A percentile compares a stretch with the other conserved stretches of the same genome.
Conservation (phyloP, 31 red algal genomes). For the Asparagopsis taxiformis region DNA sequence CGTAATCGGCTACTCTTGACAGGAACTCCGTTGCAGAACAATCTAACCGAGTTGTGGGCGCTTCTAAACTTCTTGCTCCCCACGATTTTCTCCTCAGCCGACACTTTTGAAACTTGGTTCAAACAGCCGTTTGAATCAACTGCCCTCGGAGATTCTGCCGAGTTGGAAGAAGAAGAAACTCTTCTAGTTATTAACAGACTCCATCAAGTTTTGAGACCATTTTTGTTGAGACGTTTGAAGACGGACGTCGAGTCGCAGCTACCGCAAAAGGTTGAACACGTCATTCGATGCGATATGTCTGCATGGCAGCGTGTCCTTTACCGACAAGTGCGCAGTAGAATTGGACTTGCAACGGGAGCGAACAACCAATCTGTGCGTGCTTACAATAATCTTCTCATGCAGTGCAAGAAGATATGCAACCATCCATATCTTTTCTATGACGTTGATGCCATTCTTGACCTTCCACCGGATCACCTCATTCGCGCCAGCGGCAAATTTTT, state of each 20-base stretch:
- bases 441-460: conserved; percentile 55
- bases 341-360: conserved; percentile 68
- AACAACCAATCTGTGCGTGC: conserved; percentile 42
- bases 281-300: conserved; percentile 90
- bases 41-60: conserved; percentile 97
- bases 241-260: conserved; percentile 90
- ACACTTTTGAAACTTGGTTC: conserved; percentile 96
- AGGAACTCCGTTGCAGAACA: conserved; percentile 97
- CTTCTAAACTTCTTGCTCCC: conserved; percentile 97
- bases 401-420: conserved; percentile 98
- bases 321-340: conserved; percentile 65
- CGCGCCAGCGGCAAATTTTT: conserved; percentile 93
- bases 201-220: conserved; percentile 91
- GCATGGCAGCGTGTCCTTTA: conserved; percentile 94
- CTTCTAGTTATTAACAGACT: conserved; percentile 90
- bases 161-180: conserved; percentile 91
- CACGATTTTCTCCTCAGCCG: conserved; percentile 83
- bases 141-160: conserved; percentile 63
- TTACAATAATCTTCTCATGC: conserved; percentile 98
- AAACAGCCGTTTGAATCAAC: conserved; percentile 86
- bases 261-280: conserved; percentile 87
- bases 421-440: conserved; percentile 99
- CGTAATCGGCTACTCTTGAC: conserved; percentile 87
- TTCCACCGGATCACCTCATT: conserved; percentile 78
- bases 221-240: conserved; percentile 88